Evolutionary conservation across 2,329 filamentous ascomycete species (phyloP), one percentile per base, ranked within the genome.

Genomic region (Venturia oleaginea): DNA sequence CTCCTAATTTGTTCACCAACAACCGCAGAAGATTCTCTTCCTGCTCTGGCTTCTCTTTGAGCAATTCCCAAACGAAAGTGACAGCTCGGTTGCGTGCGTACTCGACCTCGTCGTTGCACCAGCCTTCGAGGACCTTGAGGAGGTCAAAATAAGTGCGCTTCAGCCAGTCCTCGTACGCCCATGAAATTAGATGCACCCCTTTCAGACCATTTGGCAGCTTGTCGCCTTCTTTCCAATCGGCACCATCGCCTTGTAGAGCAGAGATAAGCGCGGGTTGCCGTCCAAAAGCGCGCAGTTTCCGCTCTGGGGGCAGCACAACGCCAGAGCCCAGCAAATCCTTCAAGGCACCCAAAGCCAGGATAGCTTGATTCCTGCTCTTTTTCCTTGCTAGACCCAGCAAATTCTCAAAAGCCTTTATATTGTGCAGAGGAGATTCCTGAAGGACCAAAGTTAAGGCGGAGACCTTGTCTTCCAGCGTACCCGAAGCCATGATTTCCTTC

Each of bases 31-130:
- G 79, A 74, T 99, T 99, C 64, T 93, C 89, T 76, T 99, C 94
- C 73, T 99, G 94, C 76, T 99, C 94, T 0, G 94, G 93, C 77
- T 96, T 99, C 74, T 96, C 92, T 74, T 91, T 94, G 67, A 99
- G 79, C 46, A 99, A 80, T 67, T 93, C 92, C 73, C 88, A 97
- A 43, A 97, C 88, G 71, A 96, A 96, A 68, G 92, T 94, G 55
- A 99, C 83, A 3, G 93, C 90, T 68, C 91, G 87, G 60, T 88
- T 89, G 66, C 95, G 87, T 48, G 95, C 92, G 76, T 93, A 97
- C 72, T 95, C 91, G 63, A 99, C 90, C 77, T 97, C 94, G 70
- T 99, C 94, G 64, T 89, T 91, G 74, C 91, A 96, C 91, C 94
- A 97, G 15, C 85, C 83, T 75, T 99, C 94, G 19, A 99, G 82